Percentiles rank a stretch among this genome's conserved stretches.
Conservation (phyloP, 1,284 basidiomycete genomes). For the Tilletia horrida region DNA sequence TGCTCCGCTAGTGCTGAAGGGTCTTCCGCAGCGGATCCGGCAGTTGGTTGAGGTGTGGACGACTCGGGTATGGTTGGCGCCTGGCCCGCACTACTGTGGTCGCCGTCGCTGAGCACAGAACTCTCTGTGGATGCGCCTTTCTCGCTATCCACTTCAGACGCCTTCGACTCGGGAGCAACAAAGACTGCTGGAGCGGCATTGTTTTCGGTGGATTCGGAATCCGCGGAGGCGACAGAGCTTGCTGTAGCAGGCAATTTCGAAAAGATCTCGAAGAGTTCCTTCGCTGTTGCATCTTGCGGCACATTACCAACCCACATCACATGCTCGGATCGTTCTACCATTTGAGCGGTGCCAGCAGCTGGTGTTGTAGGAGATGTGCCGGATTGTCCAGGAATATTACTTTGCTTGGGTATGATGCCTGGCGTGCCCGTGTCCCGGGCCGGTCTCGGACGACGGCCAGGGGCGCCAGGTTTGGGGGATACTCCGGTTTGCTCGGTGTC, state of each 20-base stretch:
- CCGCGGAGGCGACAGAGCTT: not conserved
- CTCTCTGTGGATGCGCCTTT: too few species aligned
- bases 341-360: not conserved
- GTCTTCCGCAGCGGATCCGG: too few species aligned
- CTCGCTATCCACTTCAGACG: too few species aligned
- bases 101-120: too few species aligned
- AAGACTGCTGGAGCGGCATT: not conserved
- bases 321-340: conserved; percentile 69
- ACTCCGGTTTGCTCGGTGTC: not conserved
- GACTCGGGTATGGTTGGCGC: too few species aligned
- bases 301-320: conserved; percentile 95
- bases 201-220: not conserved
- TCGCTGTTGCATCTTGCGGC: conserved; percentile 73
- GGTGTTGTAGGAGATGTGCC: not conserved
- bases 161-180: too few species aligned
- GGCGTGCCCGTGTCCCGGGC: not conserved
- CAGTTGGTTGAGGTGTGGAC: too few species aligned
- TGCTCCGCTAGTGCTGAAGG: not conserved
- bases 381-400: too few species aligned
- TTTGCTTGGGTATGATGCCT: too few species aligned
- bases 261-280: conserved; percentile 87
- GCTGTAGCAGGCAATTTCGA: conserved; percentile 29
- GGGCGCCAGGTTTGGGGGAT: not conserved
- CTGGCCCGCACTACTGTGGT: too few species aligned
- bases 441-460: not conserved